Evolutionary conservation across 805 yeast genomes (phyloP).

Genomic region (Blastobotrys parvus): DNA sequence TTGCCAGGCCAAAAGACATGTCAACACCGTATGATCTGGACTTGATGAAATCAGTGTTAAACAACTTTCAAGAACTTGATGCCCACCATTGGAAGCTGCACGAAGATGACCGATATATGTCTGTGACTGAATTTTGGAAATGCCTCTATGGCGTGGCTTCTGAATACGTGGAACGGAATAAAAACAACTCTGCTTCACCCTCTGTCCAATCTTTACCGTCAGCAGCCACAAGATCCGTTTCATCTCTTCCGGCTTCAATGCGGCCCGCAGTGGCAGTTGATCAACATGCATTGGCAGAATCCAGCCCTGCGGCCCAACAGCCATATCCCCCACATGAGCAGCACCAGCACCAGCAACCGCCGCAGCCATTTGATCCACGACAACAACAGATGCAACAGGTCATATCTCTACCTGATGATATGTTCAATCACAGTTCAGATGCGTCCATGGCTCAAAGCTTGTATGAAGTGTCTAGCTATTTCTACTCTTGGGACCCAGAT

Average conservation of each 20-base stretch:
- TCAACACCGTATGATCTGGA: constrained; percentile 13
- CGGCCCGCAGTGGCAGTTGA: background rate
- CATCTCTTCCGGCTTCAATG: background rate
- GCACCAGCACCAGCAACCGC: background rate
- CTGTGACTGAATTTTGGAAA: constrained; percentile 8
- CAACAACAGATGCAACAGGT: background rate
- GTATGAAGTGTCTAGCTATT: constrained; percentile 8
- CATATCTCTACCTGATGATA: background rate
- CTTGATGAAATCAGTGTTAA: constrained; percentile 4
- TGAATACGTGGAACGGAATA: constrained; percentile 6
- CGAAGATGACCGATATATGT: background rate
- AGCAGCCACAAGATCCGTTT: background rate
- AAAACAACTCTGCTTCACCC: background rate
- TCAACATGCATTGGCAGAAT: background rate
- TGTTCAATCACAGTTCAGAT: constrained; percentile 2
- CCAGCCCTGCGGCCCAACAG: background rate
- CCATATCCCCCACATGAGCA: background rate
- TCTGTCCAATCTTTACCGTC: constrained; percentile 1
- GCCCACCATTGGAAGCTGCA: background rate
- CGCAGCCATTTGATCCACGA: background rate
- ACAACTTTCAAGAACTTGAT: background rate
- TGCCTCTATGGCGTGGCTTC: constrained; percentile 2
- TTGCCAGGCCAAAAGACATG: constrained; percentile 13
- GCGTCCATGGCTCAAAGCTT: constrained; percentile 9
- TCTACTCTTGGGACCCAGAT: constrained; percentile 10